These are phyloP conservation scores for Sindora glabra DNA, from an alignment of 306 rosid species.

Conservation along the genomic window DNA sequence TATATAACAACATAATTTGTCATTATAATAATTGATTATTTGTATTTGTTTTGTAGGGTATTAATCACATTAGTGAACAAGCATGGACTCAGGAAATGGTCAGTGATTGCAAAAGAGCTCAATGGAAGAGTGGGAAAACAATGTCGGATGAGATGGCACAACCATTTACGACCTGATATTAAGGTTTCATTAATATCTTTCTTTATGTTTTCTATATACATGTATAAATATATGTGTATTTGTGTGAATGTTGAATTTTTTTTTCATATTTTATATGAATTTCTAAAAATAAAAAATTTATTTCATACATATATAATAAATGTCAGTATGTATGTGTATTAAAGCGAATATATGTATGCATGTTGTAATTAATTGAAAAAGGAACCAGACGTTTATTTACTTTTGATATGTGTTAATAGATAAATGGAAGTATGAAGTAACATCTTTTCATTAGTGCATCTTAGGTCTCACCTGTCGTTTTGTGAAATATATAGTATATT, in stretches of 20 bases:
- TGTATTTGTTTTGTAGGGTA: conserved; percentile 26
- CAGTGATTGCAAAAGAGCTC: conserved; percentile 39
- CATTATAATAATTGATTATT: not conserved
- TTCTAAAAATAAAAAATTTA: too few relatives aligned
- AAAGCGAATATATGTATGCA: too few relatives aligned
- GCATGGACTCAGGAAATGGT: conserved; percentile 59
- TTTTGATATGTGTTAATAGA: too few relatives aligned
- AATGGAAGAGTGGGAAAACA: conserved; percentile 59
- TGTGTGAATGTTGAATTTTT: not conserved
- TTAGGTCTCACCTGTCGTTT: not conserved
- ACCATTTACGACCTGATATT: conserved; percentile 64
- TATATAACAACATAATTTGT: too few relatives aligned
- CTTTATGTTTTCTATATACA: not conserved
- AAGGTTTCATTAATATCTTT: conserved; percentile 30
- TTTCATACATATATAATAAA: too few relatives aligned
- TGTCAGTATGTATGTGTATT: too few relatives aligned
- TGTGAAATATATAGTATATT: not conserved
- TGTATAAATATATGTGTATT: not conserved
- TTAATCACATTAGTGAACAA: conserved; percentile 33
- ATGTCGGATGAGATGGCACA: conserved; percentile 79
- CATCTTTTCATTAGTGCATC: not conserved
- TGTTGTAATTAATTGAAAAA: too few relatives aligned
- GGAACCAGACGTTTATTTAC: not conserved
- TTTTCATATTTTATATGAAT: too few relatives aligned
- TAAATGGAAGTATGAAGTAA: not conserved